Evolutionary conservation across 2,329 filamentous ascomycete genomes (phyloP).

Genomic region (Keithomyces neogunnii): DNA sequence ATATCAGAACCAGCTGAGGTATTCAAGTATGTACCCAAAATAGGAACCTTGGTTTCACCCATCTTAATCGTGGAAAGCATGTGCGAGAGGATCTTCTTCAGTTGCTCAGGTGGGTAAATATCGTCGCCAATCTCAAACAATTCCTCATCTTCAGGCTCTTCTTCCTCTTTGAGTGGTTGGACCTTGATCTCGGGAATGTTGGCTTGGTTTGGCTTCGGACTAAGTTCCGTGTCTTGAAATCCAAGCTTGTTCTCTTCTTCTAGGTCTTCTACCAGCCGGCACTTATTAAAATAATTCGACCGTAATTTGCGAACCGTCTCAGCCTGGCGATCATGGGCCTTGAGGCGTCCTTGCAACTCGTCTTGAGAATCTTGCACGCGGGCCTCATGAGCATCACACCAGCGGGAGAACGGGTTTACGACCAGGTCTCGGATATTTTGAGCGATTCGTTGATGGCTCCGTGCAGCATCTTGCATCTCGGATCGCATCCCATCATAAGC

Average conservation of each 20-base stretch:
- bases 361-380: conserved; percentile 92
- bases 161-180: conserved; percentile 54
- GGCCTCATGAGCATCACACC: conserved; percentile 90
- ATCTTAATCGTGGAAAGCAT: conserved; percentile 82
- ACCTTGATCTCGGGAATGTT: conserved; percentile 81
- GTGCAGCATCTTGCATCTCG: conserved; percentile 86
- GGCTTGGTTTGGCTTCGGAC: conserved; percentile 49
- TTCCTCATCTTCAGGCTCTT: conserved; percentile 61
- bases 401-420: conserved; percentile 85
- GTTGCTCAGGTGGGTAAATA: conserved; percentile 71
- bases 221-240: conserved; percentile 77
- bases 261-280: conserved; percentile 86
- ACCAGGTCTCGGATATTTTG: conserved; percentile 95
- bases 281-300: conserved; percentile 98
- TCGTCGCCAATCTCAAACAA: conserved; percentile 86
- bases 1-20: conserved; percentile 88
- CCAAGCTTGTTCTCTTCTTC: conserved; percentile 98
- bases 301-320: conserved; percentile 87
- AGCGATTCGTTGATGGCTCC: conserved; percentile 90
- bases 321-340: conserved; percentile 85
- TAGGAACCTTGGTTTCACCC: conserved; percentile 88
- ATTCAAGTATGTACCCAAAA: conserved; percentile 90
- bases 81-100: conserved; percentile 83
- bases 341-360: conserved; percentile 82
- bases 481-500: conserved; percentile 88